Evolutionary conservation across 2,329 filamentous ascomycete species (phyloP).

Genomic region (Capronia americana): DNA sequence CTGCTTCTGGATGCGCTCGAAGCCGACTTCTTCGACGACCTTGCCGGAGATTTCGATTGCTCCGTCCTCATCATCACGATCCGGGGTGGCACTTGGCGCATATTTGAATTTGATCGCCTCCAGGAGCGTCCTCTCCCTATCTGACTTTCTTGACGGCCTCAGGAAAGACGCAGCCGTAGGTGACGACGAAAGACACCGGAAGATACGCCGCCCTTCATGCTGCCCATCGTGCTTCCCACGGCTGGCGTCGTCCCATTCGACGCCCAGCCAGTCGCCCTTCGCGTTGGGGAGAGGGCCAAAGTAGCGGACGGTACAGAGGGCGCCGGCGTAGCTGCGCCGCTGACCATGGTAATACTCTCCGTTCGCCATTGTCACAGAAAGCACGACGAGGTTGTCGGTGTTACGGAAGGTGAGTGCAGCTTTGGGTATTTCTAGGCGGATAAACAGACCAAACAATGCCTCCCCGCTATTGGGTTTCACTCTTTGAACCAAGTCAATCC

Average conservation of each 20-base stretch:
- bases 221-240: constrained; percentile 91
- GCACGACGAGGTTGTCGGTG: neutral
- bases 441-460: neutral
- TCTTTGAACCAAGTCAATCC: neutral
- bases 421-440: neutral
- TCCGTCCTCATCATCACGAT: constrained; percentile 2
- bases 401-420: neutral
- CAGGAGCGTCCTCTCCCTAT: constrained; percentile 74
- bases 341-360: constrained; percentile 59
- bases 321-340: constrained; percentile 78
- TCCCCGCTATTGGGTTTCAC: neutral
- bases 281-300: constrained; percentile 78
- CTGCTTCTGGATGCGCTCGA: constrained; percentile 85
- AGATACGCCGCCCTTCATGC: constrained; percentile 79
- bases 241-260: constrained; percentile 91
- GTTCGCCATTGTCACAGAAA: constrained; percentile 1
- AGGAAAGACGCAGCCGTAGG: constrained; percentile 85
- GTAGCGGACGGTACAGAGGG: constrained; percentile 84
- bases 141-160: constrained; percentile 73
- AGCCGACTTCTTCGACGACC: constrained; percentile 90
- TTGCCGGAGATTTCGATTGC: constrained; percentile 72
- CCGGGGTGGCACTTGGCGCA: constrained; percentile 59
- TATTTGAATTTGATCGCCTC: constrained; percentile 85
- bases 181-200: constrained; percentile 62
- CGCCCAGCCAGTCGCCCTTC: constrained; percentile 82